These are phyloP conservation scores for Orbilia oligospora DNA, from an alignment of 2,329 filamentous ascomycete species.

Conservation along the genomic window DNA sequence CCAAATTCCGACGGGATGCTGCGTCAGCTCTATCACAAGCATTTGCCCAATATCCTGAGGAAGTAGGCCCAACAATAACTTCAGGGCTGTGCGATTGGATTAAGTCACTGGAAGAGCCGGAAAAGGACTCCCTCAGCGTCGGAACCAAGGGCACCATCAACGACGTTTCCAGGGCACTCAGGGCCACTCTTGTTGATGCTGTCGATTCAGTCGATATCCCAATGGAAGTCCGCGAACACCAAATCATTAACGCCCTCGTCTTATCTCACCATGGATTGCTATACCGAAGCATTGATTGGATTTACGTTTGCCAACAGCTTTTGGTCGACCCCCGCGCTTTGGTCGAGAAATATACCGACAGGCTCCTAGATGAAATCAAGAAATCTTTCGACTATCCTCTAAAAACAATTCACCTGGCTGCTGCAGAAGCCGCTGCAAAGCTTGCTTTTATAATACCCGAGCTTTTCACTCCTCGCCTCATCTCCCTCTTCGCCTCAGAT, in stretches of 20 bases:
- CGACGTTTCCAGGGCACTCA: slow-evolving; percentile 75
- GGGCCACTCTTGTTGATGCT: slow-evolving; percentile 65
- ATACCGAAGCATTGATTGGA: slow-evolving; percentile 78
- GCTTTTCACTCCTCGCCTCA: slow-evolving; percentile 80
- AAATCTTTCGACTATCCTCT: slow-evolving; percentile 59
- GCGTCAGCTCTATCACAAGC: slow-evolving; percentile 75
- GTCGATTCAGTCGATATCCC: slow-evolving; percentile 34
- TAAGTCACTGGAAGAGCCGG: slow-evolving; percentile 75
- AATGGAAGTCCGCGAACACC: slow-evolving; percentile 71
- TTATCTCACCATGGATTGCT: slow-evolving; percentile 84
- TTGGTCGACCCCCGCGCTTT: slow-evolving; percentile 86
- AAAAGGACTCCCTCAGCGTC: slow-evolving; percentile 82
- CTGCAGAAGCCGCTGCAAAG: slow-evolving; percentile 88
- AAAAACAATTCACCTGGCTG: slow-evolving; percentile 71
- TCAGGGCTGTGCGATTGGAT: slow-evolving; percentile 86
- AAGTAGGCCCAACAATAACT: slow-evolving; percentile 76
- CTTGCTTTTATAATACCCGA: slow-evolving; percentile 94
- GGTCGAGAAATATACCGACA: slow-evolving; percentile 75
- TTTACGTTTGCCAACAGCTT: slow-evolving; percentile 84
- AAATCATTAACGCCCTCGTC: slow-evolving; percentile 83
- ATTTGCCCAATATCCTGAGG: slow-evolving; percentile 74
- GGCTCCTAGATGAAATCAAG: slow-evolving; percentile 78
- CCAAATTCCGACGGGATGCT: slow-evolving; percentile 76
- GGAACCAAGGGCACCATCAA: slow-evolving; percentile 76
- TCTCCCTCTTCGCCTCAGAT: slow-evolving; percentile 81